phyloP scores from a whole-genome alignment of 2,329 filamentous ascomycete genomes.

The Botrytis squamosa region DNA sequence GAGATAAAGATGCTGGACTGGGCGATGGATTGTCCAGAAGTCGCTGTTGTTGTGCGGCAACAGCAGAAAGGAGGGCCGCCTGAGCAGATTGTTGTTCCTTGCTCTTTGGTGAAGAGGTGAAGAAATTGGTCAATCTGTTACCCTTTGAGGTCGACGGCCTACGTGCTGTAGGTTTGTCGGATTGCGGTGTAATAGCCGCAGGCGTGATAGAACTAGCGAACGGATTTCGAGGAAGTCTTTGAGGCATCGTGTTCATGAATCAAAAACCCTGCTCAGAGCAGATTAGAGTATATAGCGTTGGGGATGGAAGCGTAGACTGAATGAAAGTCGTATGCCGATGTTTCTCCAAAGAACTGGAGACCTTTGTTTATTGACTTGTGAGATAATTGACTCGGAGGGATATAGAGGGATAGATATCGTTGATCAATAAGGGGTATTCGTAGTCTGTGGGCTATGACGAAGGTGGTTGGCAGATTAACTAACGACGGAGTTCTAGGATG shows the following conservation, averaged over 20 bases:
- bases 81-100: slow-evolving; percentile 66
- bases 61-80: slow-evolving; percentile 62
- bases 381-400: slow-evolving; percentile 14
- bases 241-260: slow-evolving; percentile 39
- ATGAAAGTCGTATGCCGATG: background rate
- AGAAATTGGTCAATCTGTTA: slow-evolving; percentile 78
- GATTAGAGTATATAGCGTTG: slow-evolving; percentile 18
- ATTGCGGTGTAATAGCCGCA: slow-evolving; percentile 33
- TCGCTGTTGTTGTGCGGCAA: slow-evolving; percentile 60
- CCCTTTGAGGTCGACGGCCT: slow-evolving; percentile 64
- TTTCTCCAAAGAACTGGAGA: slow-evolving; percentile 4
- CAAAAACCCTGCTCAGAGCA: slow-evolving; percentile 23
- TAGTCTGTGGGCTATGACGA: slow-evolving; percentile 13
- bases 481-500: slow-evolving; percentile 25
- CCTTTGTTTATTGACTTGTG: slow-evolving; percentile 9
- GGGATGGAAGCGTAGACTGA: background rate
- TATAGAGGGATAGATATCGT: slow-evolving; percentile 22
- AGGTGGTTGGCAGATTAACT: slow-evolving; percentile 17
- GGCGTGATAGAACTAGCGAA: slow-evolving; percentile 38
- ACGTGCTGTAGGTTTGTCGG: slow-evolving; percentile 42
- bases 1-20: slow-evolving; percentile 68
- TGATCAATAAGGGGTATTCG: slow-evolving; percentile 23
- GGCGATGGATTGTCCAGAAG: slow-evolving; percentile 52
- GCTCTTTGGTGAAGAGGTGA: slow-evolving; percentile 75
- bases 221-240: slow-evolving; percentile 40